Evolutionary conservation across 176 grass and related monocot species (phyloP), one percentile per base, ranked within the genome.

Genomic region (Oryza rufipogon): DNA sequence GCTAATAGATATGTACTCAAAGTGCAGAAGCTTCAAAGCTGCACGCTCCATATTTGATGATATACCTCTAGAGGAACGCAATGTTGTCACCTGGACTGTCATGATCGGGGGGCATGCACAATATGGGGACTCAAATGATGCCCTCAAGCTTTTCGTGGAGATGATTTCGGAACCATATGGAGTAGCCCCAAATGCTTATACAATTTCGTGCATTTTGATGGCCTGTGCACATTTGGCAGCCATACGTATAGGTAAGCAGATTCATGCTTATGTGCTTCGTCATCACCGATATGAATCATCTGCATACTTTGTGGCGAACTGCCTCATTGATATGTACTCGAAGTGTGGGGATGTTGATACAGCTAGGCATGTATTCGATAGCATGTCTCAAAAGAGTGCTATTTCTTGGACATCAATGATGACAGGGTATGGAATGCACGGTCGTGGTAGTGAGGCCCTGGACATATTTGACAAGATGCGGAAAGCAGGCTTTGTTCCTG

Each of bases 1-100:
- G 47, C 85, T 97, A 41, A 91, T 97, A 80, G 94, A 94, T 77
- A 94, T 97, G 94, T 97, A 97, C 87, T 91, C 92, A n/a, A 97
- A 97, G 87, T 97, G 90, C 77, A 81, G 83, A 78, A 91, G 79
- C 58, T 90, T 97, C 68, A 80, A 71, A 74, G 46, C 20, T 73
- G 94, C 94, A 25, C 76, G 48, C 39, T 87, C 80, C 83, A 88
- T 97, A 75, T 94, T 94, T 83, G 68, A 90, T 68, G 86, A 76
- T 80, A 92, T 92, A 90, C 87, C 89, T 68, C 77, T 22, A 67
- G 75, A 60, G 48, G 76, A 88, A 61, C 87, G 91, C 38, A 92
- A 90, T 80, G 90, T 97, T 11, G 94, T 97, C 33, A 92, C 90
- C 73, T 97, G 94, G 94, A 97, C 94, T 74, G 94, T 94, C 72